Percentiles rank a stretch among this genome's conserved stretches.
Conservation (phyloP, 495 filamentous ascomycete species). For the Hypoxylon subgilvum region DNA sequence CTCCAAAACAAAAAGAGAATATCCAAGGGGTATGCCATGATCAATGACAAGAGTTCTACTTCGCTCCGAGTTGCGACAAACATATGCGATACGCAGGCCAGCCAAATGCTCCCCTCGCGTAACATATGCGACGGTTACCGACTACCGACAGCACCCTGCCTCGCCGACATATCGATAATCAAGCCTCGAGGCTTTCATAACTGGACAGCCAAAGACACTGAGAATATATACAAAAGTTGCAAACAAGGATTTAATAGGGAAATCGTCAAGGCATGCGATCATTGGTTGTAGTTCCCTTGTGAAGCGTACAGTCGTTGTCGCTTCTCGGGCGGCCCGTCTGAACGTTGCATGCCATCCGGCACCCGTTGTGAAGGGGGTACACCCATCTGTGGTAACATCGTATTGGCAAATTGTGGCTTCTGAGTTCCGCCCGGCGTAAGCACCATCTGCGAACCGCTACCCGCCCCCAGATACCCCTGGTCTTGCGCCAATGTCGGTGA, state of each 20-base stretch:
- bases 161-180: constrained; percentile 15
- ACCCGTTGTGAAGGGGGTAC: constrained; percentile 39
- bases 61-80: constrained; percentile 20
- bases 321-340: constrained; percentile 45
- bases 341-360: constrained; percentile 38
- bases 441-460: constrained; percentile 50
- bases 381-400: constrained; percentile 44
- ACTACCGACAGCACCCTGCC: constrained; percentile 1
- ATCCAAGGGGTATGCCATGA: constrained; percentile 36
- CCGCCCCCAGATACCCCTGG: constrained; percentile 48
- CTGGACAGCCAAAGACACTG: constrained; percentile 20
- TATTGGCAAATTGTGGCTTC: constrained; percentile 43
- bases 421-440: constrained; percentile 52
- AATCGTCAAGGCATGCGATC: neutral
- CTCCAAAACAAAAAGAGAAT: constrained; percentile 32
- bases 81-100: constrained; percentile 11
- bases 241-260: constrained; percentile 17
- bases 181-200: constrained; percentile 7
- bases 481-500: constrained; percentile 59
- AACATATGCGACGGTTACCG: constrained; percentile 16
- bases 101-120: constrained; percentile 1
- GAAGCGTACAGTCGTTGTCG: constrained; percentile 49
- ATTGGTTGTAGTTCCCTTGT: constrained; percentile 43
- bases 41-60: constrained; percentile 31
- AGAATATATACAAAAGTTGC: constrained; percentile 40